A percentile compares a stretch with the other conserved stretches of the same genome.
phyloP scores from a whole-genome alignment of 1,139 yeast species.

The Meyerozyma elateridarum region DNA sequence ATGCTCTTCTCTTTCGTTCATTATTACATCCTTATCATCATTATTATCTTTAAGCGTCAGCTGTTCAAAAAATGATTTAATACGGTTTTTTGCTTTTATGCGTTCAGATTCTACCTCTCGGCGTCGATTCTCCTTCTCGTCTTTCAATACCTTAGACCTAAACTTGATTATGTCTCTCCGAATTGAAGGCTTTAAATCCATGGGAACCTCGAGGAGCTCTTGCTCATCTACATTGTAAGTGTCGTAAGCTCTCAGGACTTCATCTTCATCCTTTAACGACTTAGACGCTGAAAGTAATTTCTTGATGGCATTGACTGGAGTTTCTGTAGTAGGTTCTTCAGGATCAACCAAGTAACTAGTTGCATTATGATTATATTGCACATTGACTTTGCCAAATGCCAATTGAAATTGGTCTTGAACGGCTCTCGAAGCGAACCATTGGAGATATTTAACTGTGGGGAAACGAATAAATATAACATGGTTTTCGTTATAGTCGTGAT shows the following conservation, averaged over 20 bases:
- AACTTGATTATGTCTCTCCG: conserved; percentile 58
- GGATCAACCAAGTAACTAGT: neutral
- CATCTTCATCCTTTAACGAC: conserved; percentile 25
- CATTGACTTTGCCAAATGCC: conserved; percentile 23
- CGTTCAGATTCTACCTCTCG: conserved; percentile 50
- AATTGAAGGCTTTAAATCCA: conserved; percentile 51
- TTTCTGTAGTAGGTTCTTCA: neutral
- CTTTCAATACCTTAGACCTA: conserved; percentile 53
- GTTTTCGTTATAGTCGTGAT: neutral
- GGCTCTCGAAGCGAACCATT: conserved; percentile 5
- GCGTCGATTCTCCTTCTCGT: conserved; percentile 54
- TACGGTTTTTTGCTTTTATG: conserved; percentile 44
- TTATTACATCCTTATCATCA: conserved; percentile 13
- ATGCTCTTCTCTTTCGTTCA: conserved; percentile 12
- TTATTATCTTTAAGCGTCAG: conserved; percentile 13
- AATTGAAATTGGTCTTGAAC: conserved; percentile 14
- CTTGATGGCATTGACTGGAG: neutral
- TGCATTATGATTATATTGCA: conserved; percentile 10
- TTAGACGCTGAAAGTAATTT: conserved; percentile 3
- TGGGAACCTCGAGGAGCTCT: conserved; percentile 62
- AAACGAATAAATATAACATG: conserved; percentile 1
- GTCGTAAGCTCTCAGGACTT: conserved; percentile 30
- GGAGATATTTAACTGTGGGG: conserved; percentile 6
- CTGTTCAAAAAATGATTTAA: conserved; percentile 44
- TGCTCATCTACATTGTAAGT: conserved; percentile 54